Evolutionary conservation across 2,329 filamentous ascomycete genomes (phyloP).

Genomic region (Trichoderma simmonsii): DNA sequence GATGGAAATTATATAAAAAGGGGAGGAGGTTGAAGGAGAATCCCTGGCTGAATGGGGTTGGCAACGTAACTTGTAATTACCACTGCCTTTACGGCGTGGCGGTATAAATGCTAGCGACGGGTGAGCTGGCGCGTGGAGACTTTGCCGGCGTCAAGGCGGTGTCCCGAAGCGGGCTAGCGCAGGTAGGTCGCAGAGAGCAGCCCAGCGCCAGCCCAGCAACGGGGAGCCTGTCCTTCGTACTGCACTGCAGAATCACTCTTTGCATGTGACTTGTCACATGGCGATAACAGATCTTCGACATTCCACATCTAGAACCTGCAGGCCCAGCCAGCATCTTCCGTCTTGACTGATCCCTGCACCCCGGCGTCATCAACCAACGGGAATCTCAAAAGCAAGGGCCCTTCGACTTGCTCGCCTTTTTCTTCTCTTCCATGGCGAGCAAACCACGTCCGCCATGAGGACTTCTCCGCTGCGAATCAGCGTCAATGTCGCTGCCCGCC

Average conservation of each 20-base stretch:
- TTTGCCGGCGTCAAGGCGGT: constrained; percentile 13
- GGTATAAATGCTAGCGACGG: constrained; percentile 14
- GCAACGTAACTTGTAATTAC: constrained; percentile 18
- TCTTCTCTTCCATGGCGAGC: neutral
- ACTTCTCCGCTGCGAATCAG: constrained; percentile 32
- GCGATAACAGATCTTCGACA: constrained; percentile 20
- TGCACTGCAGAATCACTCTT: neutral
- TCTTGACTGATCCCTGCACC: neutral
- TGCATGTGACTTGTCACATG: constrained; percentile 27
- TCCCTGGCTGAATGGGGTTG: constrained; percentile 10
- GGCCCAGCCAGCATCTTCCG: neutral
- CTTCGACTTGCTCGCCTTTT: neutral
- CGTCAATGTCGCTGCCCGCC: constrained; percentile 30
- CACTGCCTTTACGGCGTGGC: constrained; percentile 17
- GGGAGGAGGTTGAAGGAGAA: constrained; percentile 16
- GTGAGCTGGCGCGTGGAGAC: constrained; percentile 11
- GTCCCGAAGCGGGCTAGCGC: constrained; percentile 1
- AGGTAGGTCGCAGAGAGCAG: neutral
- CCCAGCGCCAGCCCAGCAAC: neutral
- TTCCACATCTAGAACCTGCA: neutral
- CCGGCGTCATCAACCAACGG: neutral
- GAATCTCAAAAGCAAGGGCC: neutral
- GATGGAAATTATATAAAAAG: constrained; percentile 10
- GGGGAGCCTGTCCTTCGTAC: neutral
- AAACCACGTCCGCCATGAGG: constrained; percentile 29